phyloP scores from a whole-genome alignment of 2,329 filamentous ascomycete genomes.

The Fusarium chlamydosporum region DNA sequence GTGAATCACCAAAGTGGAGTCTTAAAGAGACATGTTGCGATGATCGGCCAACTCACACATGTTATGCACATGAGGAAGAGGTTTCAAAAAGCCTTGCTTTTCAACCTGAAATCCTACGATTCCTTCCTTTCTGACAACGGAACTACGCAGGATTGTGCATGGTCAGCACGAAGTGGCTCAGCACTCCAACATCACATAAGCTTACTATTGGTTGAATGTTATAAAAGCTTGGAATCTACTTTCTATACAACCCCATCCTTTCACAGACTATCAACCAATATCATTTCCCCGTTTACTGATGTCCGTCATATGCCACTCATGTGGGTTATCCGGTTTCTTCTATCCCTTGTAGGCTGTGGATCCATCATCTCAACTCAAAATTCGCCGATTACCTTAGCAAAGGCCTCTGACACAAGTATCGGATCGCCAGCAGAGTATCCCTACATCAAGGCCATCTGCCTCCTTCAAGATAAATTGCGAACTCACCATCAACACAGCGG shows the following conservation, averaged over 20 bases:
- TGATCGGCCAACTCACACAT: too few species aligned
- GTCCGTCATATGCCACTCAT: neutral
- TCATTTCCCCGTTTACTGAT: neutral
- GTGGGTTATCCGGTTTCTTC: neutral
- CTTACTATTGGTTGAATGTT: too few species aligned
- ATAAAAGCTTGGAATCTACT: neutral
- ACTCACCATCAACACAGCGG: neutral
- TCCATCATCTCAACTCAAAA: accelerated
- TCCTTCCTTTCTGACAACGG: neutral
- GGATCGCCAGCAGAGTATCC: neutral
- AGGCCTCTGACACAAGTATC: neutral
- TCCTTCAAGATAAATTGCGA: neutral
- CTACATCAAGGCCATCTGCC: neutral
- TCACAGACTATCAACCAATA: neutral
- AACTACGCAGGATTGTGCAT: neutral
- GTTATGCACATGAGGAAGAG: too few species aligned
- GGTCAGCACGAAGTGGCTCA: neutral
- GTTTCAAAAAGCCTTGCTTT: too few species aligned
- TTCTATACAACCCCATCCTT: neutral
- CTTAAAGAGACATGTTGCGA: too few species aligned
- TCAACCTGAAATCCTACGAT: too few species aligned
- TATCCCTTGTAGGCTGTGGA: neutral
- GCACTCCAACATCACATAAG: neutral
- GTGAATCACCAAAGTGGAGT: too few species aligned
- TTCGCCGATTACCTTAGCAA: neutral